Evolutionary conservation across 805 yeast genomes (phyloP), one percentile per base, ranked within the genome.

Genomic region (Saccharomyces mikatae): DNA sequence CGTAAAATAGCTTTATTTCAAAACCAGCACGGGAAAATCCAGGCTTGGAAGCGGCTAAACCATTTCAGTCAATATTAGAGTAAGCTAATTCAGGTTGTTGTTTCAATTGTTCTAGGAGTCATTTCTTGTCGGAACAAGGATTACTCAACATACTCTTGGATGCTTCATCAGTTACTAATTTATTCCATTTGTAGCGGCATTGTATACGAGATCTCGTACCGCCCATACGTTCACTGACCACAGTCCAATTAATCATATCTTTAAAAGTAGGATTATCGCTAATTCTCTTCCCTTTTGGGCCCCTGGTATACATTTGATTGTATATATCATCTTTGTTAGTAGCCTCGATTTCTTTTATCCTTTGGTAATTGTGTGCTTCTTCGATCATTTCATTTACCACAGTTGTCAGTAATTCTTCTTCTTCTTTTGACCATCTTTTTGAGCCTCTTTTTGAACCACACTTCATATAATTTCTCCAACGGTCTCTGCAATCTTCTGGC

Each of bases 401-500:
- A n/a, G 68, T 66, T 52, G 77, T 77, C 56, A 91, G 73, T 52
- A 73, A 70, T 21, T 73, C 76, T 67, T 91, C 97, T 64, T 89
- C 96, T 36, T 79, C 82, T 0, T 69, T 65, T 0, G 85, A 74
- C 98, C 98, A 91, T 66, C 86, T 88, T 68, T 87, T 87, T 50
- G 80, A 78, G 8, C 83, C 81, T 59, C 97, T 76, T 53, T 80
- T 80, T 17, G 76, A 76, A 26, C 97, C 97, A 74, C 97, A 92
- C 69, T 91, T 91, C 58, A 91, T 87, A 67, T 91, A 92, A 68
- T 92, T 92, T 70, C 98, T 78, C 96, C 96, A 92, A 62, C 98
- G 78, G 69, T 92, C 98, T 62, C 98, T 79, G 70, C 97, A 91
- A 71, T 92, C 98, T 66, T 92, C 98, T 0, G 98, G 97, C 98